These are phyloP conservation scores for Rubia yunnanensis DNA, from an alignment of 257 asterid species.

Conservation along the genomic window DNA sequence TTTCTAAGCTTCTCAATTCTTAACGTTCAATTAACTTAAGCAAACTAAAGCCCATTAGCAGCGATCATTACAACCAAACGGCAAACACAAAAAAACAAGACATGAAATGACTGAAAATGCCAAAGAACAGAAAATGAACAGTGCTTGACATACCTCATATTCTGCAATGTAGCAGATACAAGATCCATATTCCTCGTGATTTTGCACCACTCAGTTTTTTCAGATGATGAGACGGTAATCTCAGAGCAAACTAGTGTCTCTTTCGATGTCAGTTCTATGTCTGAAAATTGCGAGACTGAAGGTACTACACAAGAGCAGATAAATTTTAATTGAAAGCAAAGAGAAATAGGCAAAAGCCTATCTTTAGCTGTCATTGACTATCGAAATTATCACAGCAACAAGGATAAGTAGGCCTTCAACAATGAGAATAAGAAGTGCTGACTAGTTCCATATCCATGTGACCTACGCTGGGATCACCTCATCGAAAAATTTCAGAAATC, in stretches of 20 bases:
- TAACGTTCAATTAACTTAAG: not conserved
- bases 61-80: not conserved
- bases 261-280: conserved; percentile 50
- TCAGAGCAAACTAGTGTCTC: conserved; percentile 50
- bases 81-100: not conserved
- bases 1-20: not conserved
- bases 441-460: not conserved
- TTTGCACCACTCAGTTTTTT: conserved; percentile 72
- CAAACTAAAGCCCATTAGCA: not conserved
- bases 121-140: not conserved
- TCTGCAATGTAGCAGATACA: conserved; percentile 52
- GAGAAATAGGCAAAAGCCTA: not conserved
- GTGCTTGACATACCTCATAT: conserved; percentile 42
- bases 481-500: not conserved
- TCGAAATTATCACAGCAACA: not conserved
- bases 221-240: conserved; percentile 33
- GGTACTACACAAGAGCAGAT: conserved; percentile 49
- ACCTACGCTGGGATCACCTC: not conserved
- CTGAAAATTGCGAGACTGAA: conserved; percentile 39
- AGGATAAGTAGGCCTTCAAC: not conserved
- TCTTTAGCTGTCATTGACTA: not conserved
- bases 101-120: not conserved
- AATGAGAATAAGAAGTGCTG: not conserved
- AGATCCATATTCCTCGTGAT: conserved; percentile 68
- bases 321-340: conserved; percentile 11